These are phyloP conservation scores for Candida tropicalis DNA, from an alignment of 1,139 yeast species.

Conservation along the genomic window DNA sequence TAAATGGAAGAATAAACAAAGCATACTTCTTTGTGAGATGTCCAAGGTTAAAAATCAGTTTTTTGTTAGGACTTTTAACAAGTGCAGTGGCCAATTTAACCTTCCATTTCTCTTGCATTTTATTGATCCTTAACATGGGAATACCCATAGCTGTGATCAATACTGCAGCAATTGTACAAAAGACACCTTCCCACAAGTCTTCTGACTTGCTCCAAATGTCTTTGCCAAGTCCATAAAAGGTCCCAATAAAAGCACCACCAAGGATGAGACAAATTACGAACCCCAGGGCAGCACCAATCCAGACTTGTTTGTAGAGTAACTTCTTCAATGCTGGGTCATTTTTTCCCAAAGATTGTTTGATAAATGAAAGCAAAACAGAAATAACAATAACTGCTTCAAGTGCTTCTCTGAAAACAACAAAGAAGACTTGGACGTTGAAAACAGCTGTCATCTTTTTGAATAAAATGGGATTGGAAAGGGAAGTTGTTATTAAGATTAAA, in stretches of 20 bases:
- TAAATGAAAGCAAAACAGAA: constrained; percentile 85
- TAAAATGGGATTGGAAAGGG: no score
- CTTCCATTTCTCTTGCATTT: constrained; percentile 91
- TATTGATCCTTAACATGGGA: constrained; percentile 87
- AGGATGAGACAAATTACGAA: constrained; percentile 70
- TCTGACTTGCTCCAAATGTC: constrained; percentile 88
- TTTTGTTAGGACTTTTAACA: constrained; percentile 40
- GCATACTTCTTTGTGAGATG: constrained; percentile 63
- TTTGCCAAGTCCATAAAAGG: constrained; percentile 74
- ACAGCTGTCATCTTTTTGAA: constrained; percentile 40
- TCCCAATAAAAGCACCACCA: constrained; percentile 85
- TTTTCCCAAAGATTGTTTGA: constrained; percentile 78
- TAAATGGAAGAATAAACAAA: constrained; percentile 75
- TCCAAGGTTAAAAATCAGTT: constrained; percentile 35
- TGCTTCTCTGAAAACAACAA: constrained; percentile 87
- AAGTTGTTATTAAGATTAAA: neutral
- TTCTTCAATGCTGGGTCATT: constrained; percentile 58
- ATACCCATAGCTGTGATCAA: constrained; percentile 89
- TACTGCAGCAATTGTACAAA: constrained; percentile 79
- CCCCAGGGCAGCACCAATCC: constrained; percentile 78
- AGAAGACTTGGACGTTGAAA: constrained; percentile 66
- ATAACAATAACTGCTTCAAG: constrained; percentile 89
- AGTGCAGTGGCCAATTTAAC: constrained; percentile 81
- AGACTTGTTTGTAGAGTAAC: constrained; percentile 69
- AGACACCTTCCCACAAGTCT: constrained; percentile 92